Percentiles rank a stretch among this genome's conserved stretches.
These are phyloP conservation scores for Purpureocillium takamizusanense DNA, from an alignment of 2,329 filamentous ascomycete genomes.

Conservation along the genomic window DNA sequence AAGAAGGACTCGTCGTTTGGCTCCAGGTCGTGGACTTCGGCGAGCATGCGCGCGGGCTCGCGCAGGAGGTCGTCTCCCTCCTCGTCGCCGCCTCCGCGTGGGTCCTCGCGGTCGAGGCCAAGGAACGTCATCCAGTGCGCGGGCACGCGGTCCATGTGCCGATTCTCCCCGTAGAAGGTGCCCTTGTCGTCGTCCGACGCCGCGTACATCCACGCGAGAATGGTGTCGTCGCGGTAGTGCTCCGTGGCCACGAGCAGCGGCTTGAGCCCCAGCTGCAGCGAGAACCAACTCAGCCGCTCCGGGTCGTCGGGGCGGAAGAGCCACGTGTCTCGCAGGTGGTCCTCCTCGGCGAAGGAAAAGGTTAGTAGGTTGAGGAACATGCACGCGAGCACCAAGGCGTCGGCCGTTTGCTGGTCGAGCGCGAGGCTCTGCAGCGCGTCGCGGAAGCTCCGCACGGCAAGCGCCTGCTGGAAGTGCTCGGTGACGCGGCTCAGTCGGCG, in stretches of 20 bases:
- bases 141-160: conserved; percentile 2
- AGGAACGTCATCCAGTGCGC: conserved; percentile 7
- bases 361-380: conserved; percentile 15
- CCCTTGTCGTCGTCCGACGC: conserved; percentile 7
- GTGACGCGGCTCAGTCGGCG: conserved; percentile 8
- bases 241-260: conserved; percentile 11
- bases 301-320: too few species aligned
- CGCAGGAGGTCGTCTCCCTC: too few species aligned
- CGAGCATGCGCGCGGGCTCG: conserved; percentile 8
- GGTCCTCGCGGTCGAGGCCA: neutral
- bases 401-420: conserved; percentile 10
- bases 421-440: conserved; percentile 8
- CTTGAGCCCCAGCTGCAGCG: conserved; percentile 13
- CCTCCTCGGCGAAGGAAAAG: conserved; percentile 8
- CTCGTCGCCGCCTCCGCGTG: too few species aligned
- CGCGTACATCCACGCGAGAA: conserved; percentile 9
- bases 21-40: conserved; percentile 4
- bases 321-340: neutral
- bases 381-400: conserved; percentile 14
- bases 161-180: conserved; percentile 5
- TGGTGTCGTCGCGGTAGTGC: conserved; percentile 8
- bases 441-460: conserved; percentile 12
- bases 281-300: conserved; percentile 11
- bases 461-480: conserved; percentile 13
- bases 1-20: conserved; percentile 8